Evolutionary conservation across 805 yeast species (phyloP).

Genomic region (Schwanniomyces sp.): DNA sequence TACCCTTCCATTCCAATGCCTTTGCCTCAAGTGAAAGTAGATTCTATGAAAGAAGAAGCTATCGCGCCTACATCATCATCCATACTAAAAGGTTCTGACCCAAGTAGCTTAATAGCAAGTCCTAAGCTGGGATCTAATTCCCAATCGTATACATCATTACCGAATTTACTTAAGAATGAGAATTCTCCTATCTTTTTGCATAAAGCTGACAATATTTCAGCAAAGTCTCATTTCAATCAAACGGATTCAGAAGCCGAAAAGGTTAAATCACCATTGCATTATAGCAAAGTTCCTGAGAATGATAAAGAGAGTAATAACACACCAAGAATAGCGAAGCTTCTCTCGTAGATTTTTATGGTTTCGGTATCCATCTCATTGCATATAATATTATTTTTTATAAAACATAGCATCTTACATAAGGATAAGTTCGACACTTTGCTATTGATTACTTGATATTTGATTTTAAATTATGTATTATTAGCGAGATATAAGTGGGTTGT

Average conservation of each 20-base stretch:
- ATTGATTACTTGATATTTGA: not conserved
- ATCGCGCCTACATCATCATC: not conserved
- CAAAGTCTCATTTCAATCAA: not conserved
- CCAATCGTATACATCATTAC: conserved; percentile 2
- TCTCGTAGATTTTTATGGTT: not conserved
- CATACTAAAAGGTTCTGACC: not conserved
- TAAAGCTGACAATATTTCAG: not conserved
- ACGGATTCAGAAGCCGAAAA: not conserved
- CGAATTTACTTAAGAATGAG: not conserved
- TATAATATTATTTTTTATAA: not conserved
- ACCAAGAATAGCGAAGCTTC: not conserved
- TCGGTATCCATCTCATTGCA: not conserved
- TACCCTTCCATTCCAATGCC: not conserved
- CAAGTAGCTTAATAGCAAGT: not conserved
- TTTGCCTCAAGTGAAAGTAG: not conserved
- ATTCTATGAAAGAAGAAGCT: not conserved
- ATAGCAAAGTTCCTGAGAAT: not conserved
- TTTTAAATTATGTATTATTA: not conserved
- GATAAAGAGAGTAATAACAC: not conserved
- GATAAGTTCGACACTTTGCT: not conserved
- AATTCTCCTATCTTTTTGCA: not conserved
- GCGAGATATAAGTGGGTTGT: not conserved
- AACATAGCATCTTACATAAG: not conserved
- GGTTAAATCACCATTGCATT: not conserved
- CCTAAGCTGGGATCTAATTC: conserved; percentile 1